Base-by-base conservation (phyloP, 805 yeast species). In the Blastobotrys muscicola region DNA sequence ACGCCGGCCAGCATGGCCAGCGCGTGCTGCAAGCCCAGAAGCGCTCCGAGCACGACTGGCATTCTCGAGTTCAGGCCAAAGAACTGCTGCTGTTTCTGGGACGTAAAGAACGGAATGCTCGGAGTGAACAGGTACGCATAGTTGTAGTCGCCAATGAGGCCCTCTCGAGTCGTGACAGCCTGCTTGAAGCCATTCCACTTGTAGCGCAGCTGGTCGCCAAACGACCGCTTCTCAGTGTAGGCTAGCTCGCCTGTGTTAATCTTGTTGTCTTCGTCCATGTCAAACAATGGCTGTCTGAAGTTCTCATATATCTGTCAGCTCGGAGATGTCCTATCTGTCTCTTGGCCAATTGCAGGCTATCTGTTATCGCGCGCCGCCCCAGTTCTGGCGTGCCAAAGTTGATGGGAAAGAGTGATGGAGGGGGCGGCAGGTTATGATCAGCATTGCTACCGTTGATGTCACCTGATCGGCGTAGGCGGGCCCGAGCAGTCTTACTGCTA, bases 1-100 rank as follows among this genome's bases (percentile, higher is more conserved):
- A 87, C 75, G 56, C 96, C 96, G 11, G 95, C 96, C 65, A 87
- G 66, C 95, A 89, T 87, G 20, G 96, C 78, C 50, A 87, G 62
- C 1, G 94, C 67, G 59, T 87, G 97, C 66, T 87, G 96, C 49
- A 87, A 71, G 12, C 97, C 96, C 30, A 89, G 71, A 8, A 87
- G 45, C 45, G 82, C 60, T 1, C 94, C 94, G 45, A 87, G 67
- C 6, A 82, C 52, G n/a, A 86, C 52, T 0, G 97, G 97, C 76
- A 89, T 79, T 1, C 79, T 85, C 36, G 80, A 76, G 58, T 86
- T 69, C 41, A 87, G 64, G 3, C 92, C 86, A 54, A 86, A 89
- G 64, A 87, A 87, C 0, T 95, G 94, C 55, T 82, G 86, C 2
- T 76, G 66, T 43, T 73, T 74, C 26, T 51, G 67, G 62, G 50